Evolutionary conservation across 768 basidiomycete species (phyloP).

Genomic region (Cystofilobasidium ferigula): DNA sequence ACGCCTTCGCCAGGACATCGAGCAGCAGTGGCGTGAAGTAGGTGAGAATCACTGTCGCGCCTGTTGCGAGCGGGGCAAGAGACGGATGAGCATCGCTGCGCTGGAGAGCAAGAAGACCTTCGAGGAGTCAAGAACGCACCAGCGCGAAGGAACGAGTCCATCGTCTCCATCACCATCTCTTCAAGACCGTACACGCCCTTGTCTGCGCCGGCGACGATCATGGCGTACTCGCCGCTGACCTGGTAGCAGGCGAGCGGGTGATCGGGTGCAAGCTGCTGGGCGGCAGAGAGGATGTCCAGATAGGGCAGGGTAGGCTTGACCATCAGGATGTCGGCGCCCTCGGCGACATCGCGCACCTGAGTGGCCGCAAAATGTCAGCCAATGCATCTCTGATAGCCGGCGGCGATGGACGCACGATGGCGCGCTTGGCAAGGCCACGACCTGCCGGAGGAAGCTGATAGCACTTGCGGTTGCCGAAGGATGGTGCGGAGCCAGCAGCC

Average conservation of each 20-base stretch:
- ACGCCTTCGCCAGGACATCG: constrained; percentile 46
- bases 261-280: constrained; percentile 64
- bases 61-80: constrained; percentile 39
- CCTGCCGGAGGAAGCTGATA: constrained; percentile 88
- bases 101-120: constrained; percentile 5
- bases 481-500: constrained; percentile 90
- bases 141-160: constrained; percentile 82
- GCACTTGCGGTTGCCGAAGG: constrained; percentile 92
- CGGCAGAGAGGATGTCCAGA: constrained; percentile 89
- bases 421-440: constrained; percentile 80
- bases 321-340: constrained; percentile 98
- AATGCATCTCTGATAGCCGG: not conserved
- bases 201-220: constrained; percentile 85
- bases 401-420: constrained; percentile 55
- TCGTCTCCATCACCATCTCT: constrained; percentile 87
- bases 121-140: constrained; percentile 45
- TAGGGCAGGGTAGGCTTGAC: constrained; percentile 94
- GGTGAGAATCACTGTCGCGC: constrained; percentile 75
- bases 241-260: constrained; percentile 88
- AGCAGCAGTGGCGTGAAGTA: constrained; percentile 97
- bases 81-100: not conserved
- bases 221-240: constrained; percentile 94
- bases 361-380: not conserved
- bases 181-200: constrained; percentile 88
- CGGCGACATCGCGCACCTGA: constrained; percentile 72